phyloP scores from a whole-genome alignment of 768 basidiomycete species.

The Boletus vinaceobasis region DNA sequence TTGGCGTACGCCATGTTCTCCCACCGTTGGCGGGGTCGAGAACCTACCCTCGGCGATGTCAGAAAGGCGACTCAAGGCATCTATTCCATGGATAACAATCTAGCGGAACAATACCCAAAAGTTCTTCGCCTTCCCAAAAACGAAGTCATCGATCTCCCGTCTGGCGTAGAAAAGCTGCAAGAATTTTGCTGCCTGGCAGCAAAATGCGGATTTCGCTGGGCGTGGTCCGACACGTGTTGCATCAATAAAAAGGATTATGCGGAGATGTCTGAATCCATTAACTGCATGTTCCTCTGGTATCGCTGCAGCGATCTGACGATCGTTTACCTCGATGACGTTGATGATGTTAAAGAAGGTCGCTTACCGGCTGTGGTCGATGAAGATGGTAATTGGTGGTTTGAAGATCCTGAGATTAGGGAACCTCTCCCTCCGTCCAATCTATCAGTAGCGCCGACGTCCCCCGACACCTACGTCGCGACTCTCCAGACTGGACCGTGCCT shows the following conservation, averaged over 20 bases:
- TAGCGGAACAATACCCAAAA: neutral
- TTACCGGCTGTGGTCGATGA: neutral
- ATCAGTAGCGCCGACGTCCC: neutral
- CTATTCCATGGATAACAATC: slow-evolving; percentile 12
- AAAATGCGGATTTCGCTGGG: slow-evolving; percentile 31
- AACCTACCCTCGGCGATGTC: slow-evolving; percentile 18
- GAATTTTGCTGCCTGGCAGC: slow-evolving; percentile 29
- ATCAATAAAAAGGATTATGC: slow-evolving; percentile 24
- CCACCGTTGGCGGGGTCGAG: slow-evolving; percentile 22
- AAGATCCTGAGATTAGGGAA: slow-evolving; percentile 12
- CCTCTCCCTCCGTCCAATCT: slow-evolving; percentile 11
- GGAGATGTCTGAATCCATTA: slow-evolving; percentile 28
- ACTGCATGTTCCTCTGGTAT: slow-evolving; percentile 31
- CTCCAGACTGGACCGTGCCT: neutral
- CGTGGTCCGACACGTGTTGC: slow-evolving; percentile 30
- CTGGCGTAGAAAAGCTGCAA: slow-evolving; percentile 24
- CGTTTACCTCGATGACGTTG: slow-evolving; percentile 28
- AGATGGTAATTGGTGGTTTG: slow-evolving; percentile 9
- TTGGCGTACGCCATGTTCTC: slow-evolving; percentile 29
- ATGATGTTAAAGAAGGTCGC: slow-evolving; percentile 20
- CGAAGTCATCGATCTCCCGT: neutral
- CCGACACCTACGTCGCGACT: neutral
- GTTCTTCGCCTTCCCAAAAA: neutral
- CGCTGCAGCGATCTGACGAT: slow-evolving; percentile 23
- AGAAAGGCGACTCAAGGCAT: slow-evolving; percentile 9